Conservation (phyloP, 129 eudicot species). For the Tagetes patula region DNA sequence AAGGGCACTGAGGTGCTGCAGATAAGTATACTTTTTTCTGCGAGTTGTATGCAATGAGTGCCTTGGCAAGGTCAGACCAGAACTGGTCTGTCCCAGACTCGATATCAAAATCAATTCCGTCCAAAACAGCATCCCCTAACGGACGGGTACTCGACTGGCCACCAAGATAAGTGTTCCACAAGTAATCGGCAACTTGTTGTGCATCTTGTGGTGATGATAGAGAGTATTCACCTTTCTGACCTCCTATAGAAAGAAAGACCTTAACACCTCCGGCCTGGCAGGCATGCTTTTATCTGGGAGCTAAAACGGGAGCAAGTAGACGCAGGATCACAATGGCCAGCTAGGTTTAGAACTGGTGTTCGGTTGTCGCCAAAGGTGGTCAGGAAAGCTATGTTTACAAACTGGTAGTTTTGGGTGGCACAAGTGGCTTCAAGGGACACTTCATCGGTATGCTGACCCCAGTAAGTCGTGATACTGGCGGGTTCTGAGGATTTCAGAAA, state of each 20-base stretch:
- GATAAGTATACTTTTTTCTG: constrained; percentile 54
- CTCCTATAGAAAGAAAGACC: constrained; percentile 69
- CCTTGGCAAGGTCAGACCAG: constrained; percentile 53
- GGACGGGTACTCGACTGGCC: constrained; percentile 56
- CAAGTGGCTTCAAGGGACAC: constrained; percentile 54
- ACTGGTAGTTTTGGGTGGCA: constrained; percentile 54
- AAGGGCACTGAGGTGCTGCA: constrained; percentile 82
- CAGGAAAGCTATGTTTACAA: constrained; percentile 59
- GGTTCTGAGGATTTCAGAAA: constrained; percentile 26
- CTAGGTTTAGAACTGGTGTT: constrained; percentile 58
- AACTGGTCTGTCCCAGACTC: constrained; percentile 42
- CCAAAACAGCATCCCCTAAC: constrained; percentile 58
- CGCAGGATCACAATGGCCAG: constrained; percentile 60
- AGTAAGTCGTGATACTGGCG: constrained; percentile 59
- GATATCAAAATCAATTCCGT: constrained; percentile 75
- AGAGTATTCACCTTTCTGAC: constrained; percentile 41
- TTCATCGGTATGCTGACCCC: constrained; percentile 71
- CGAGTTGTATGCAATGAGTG: constrained; percentile 34
- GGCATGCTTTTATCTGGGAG: constrained; percentile 46
- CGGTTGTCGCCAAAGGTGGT: constrained; percentile 50
- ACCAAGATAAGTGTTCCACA: constrained; percentile 58
- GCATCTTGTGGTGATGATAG: constrained; percentile 64
- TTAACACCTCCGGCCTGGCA: constrained; percentile 59
- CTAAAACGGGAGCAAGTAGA: constrained; percentile 43
- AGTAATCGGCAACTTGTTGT: constrained; percentile 42